Evolutionary conservation across 805 yeast species (phyloP).

Genomic region (Yarrowia sp.): DNA sequence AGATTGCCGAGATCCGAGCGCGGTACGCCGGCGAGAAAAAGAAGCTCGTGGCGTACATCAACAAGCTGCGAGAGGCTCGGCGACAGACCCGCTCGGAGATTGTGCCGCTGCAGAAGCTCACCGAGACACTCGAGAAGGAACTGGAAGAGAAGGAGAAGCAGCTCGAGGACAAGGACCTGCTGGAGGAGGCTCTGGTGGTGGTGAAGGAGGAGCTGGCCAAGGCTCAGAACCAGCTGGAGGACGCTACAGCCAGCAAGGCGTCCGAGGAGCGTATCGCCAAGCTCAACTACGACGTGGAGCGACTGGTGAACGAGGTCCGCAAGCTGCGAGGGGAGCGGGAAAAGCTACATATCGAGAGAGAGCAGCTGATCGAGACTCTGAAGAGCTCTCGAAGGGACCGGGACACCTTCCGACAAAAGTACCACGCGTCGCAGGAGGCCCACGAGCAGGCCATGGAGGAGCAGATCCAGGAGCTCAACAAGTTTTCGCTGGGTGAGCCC

Average conservation of each 20-base stretch:
- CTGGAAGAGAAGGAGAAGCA: neutral
- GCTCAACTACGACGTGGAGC: neutral
- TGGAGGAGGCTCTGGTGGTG: neutral
- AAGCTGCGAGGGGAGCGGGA: neutral
- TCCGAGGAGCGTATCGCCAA: neutral
- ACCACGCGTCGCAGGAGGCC: neutral
- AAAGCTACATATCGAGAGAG: too few species aligned
- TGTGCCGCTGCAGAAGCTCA: slow-evolving; percentile 15
- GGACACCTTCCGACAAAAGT: neutral
- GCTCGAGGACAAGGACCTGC: neutral
- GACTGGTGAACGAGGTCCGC: neutral
- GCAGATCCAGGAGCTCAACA: neutral
- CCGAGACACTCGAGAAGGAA: neutral
- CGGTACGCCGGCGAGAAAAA: slow-evolving; percentile 6
- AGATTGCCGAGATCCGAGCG: neutral
- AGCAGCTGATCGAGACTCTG: too few species aligned
- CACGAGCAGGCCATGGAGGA: slow-evolving; percentile 3
- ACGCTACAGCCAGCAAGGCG: neutral
- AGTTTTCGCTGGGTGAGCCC: neutral
- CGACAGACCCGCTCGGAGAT: slow-evolving; percentile 4
- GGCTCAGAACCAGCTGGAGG: too few species aligned
- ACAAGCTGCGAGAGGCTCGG: neutral
- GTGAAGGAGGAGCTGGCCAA: too few species aligned
- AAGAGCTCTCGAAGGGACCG: neutral
- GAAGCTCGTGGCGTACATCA: slow-evolving; percentile 26